Evolutionary conservation across 2,329 filamentous ascomycete species (phyloP).

Genomic region (Penicillium janthinellum): DNA sequence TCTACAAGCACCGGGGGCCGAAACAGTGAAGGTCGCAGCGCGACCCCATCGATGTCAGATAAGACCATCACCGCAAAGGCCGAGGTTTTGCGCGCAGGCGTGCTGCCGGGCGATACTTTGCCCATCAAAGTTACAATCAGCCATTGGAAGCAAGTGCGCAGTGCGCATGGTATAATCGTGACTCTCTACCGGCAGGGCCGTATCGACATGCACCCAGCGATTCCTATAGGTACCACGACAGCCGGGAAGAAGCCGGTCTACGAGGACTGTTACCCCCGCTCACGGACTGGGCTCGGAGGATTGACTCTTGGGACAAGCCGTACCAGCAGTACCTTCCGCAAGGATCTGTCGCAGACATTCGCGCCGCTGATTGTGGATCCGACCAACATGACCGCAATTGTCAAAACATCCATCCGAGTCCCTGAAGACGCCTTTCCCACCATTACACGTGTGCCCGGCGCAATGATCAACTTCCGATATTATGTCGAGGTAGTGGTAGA

Average conservation of each 20-base stretch:
- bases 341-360: slow-evolving; percentile 87
- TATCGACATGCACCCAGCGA: slow-evolving; percentile 75
- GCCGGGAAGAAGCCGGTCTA: slow-evolving; percentile 70
- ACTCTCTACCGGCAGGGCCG: slow-evolving; percentile 89
- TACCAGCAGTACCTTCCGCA: slow-evolving; percentile 90
- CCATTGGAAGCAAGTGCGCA: slow-evolving; percentile 87
- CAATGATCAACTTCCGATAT: slow-evolving; percentile 95
- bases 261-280: slow-evolving; percentile 84
- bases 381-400: slow-evolving; percentile 70
- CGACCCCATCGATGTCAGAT: slow-evolving; percentile 59
- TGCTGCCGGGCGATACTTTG: slow-evolving; percentile 79
- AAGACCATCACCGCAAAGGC: slow-evolving; percentile 85
- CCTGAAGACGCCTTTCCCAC: slow-evolving; percentile 92
- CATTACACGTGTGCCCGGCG: slow-evolving; percentile 83
- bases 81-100: slow-evolving; percentile 79
- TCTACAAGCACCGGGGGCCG: slow-evolving; percentile 37
- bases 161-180: slow-evolving; percentile 87
- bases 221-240: slow-evolving; percentile 61
- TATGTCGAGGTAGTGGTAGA: slow-evolving; percentile 92
- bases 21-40: slow-evolving; percentile 55
- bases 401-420: slow-evolving; percentile 81
- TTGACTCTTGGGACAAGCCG: slow-evolving; percentile 83
- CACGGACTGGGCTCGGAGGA: slow-evolving; percentile 81
- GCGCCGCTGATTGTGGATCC: slow-evolving; percentile 88
- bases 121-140: slow-evolving; percentile 79